A percentile compares a stretch with the other conserved stretches of the same genome.
Evolutionary conservation across 352 stramenopile species (phyloP).

Genomic region (Globisporangium recalcitrans): DNA sequence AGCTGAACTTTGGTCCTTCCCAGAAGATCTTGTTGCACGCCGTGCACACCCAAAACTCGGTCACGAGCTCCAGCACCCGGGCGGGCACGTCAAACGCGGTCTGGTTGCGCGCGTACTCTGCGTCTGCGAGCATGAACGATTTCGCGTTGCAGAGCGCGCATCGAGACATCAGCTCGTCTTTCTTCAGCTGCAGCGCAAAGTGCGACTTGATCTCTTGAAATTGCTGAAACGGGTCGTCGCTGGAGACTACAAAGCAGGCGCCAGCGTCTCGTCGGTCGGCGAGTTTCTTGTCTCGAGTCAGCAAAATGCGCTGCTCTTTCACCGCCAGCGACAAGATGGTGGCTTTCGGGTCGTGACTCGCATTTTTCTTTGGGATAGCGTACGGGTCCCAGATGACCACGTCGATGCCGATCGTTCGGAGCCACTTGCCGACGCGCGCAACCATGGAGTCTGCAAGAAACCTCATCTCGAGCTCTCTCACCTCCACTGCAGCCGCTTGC

Average conservation of each 20-base stretch:
- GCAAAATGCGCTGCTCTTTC: conserved; percentile 62
- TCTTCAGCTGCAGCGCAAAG: conserved; percentile 54
- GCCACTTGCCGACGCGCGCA: conserved; percentile 57
- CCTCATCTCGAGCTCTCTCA: conserved; percentile 24
- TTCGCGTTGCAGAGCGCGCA: conserved; percentile 70
- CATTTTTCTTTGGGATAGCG: conserved; percentile 25
- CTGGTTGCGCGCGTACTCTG: conserved; percentile 44
- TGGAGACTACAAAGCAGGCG: conserved; percentile 71
- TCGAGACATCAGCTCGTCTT: conserved; percentile 71
- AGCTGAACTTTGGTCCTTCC: conserved; percentile 30
- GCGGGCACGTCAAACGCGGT: conserved; percentile 48
- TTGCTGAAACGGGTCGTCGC: conserved; percentile 60
- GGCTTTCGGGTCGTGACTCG: conserved; percentile 36
- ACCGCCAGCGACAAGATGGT: conserved; percentile 41
- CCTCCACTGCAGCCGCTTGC: background rate
- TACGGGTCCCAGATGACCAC: conserved; percentile 62
- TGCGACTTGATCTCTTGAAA: conserved; percentile 75
- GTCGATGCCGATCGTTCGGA: conserved; percentile 71
- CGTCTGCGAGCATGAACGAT: conserved; percentile 46
- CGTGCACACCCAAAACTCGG: conserved; percentile 42
- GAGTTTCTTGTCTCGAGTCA: conserved; percentile 76
- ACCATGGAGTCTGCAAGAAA: conserved; percentile 79
- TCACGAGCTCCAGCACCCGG: conserved; percentile 50
- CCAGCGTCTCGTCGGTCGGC: conserved; percentile 55
- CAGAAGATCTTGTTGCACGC: conserved; percentile 26